A percentile compares a stretch with the other conserved stretches of the same genome.
These are phyloP conservation scores for Umbilicus rupestris DNA, from an alignment of 164 flowering plant species.

Conservation along the genomic window DNA sequence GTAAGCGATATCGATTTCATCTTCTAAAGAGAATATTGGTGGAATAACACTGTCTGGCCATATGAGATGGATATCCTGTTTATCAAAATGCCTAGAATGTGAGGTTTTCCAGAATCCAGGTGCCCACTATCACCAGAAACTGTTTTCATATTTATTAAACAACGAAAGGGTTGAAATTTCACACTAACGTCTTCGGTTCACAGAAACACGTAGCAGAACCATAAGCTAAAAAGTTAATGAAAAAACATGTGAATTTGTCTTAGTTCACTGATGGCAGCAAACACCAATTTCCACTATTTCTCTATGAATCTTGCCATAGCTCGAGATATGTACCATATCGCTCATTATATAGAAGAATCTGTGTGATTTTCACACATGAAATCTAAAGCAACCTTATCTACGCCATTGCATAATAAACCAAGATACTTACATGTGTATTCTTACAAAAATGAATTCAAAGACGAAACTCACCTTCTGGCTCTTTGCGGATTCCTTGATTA, in stretches of 20 bases:
- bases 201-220: neutral
- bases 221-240: neutral
- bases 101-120: neutral
- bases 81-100: neutral
- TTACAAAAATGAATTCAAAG: neutral
- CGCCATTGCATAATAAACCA: neutral
- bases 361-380: neutral
- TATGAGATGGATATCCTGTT: conserved; percentile 16
- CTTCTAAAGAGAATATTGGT: conserved; percentile 68
- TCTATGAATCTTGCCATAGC: neutral
- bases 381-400: neutral
- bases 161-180: too few relatives aligned
- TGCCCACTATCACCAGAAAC: neutral
- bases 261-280: neutral
- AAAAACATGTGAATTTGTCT: neutral
- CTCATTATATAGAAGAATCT: neutral
- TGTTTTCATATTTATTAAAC: neutral
- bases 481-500: neutral
- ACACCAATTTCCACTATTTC: neutral
- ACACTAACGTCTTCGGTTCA: too few relatives aligned
- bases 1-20: conserved; percentile 54
- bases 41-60: conserved; percentile 86
- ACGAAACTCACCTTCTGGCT: neutral
- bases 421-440: neutral
- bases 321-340: neutral